Evolutionary conservation across 2,329 filamentous ascomycete species (phyloP), one percentile per base, ranked within the genome.

Genomic region (Tolypocladium tundrense): DNA sequence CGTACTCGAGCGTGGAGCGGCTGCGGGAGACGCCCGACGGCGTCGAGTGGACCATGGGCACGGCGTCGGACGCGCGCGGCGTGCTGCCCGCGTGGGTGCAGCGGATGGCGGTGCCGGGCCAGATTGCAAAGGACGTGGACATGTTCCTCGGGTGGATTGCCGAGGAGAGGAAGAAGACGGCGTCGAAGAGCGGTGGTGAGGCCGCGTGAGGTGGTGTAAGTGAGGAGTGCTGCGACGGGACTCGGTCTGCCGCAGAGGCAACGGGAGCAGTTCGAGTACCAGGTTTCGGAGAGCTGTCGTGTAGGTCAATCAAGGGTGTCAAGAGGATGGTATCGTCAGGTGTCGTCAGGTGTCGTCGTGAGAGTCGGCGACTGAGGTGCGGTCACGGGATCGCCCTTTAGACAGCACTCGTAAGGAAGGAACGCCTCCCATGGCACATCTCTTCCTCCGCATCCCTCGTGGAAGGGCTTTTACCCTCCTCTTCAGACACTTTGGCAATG

Each of bases 11-110:
- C 61, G 76, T 91, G 1, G 88, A 91, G 73, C 73, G 82, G 52
- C 72, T 88, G 40, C 72, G 78, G 58, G 73, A 78, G 65, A 60
- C 79, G 6, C 68, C 65, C 4, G 67, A 64, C n/a, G 72, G 74
- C 1, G 61, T 89, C 53, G 85, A 88, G 70, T 94, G 89, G 89
- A 75, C 87, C 59, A 92, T 93, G 87, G 87, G 84, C 10, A 92
- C 88, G 11, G 81, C 85, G 13, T 88, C 85, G 59, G 82, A 92
- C 68, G 88, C 88, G 0, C 78, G 79, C 57, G 89, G 89, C 0
- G 70, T 79, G 35, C 66, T 92, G 58, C 89, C 89, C 0, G 75
- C 79, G 68, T 85, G 78, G 75, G 68, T 87, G 63, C 88, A 91
- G 75, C 85, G 83, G 60, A 65, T 82, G 68, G 83, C 80, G 4